Base-by-base conservation (phyloP, 768 basidiomycete species). In the Russula dissimulans region DNA sequence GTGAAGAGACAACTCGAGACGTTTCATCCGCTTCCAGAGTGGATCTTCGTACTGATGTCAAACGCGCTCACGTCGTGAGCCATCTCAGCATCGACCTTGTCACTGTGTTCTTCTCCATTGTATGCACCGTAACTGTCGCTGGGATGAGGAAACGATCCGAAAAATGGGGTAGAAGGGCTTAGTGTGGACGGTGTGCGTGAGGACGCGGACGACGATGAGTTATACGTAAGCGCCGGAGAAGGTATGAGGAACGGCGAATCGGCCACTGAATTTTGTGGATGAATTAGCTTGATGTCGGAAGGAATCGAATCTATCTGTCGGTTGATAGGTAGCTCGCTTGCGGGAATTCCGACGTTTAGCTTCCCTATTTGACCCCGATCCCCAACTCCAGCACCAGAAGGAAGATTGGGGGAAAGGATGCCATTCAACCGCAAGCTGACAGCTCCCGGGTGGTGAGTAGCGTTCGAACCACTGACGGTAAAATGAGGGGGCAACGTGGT, bases 101-200 rank as follows among this genome's bases (percentile, higher is more conserved):
- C 61, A 15, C 56, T 51, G 10, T 62, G 56, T 38, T 62, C 61
- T 48, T 62, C n/a, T n/a, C n/a, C 61, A 32, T 57, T 57, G 41
- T 57, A 62, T 48, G 58, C 42, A 8, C 56, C 72, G 61, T 73
- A 76, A 26, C 55, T 62, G 29, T 74, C 75, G 53, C 70, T 67
- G 34, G 64, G 60, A 22, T 69, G 54, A 10, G 64, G 51, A 67
- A 87, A 86, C 8, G 81, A 80, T 31, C 81, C 80, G 71, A 86
- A 83, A 73, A 86, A 87, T 11, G 85, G 85, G 11, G 85, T 87
- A 11, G 84, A 79, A 17, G 86, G 86, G 67, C 86, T 87, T 56
- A 86, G 75, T 32, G 83, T 85, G 42, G 83, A 81, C 15, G 84
- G 81, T 31, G 85, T 83, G 46, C 76, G 74, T 22, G 78, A 82